Evolutionary conservation across 768 basidiomycete species (phyloP).

Genomic region (Lactifluus echinatus): DNA sequence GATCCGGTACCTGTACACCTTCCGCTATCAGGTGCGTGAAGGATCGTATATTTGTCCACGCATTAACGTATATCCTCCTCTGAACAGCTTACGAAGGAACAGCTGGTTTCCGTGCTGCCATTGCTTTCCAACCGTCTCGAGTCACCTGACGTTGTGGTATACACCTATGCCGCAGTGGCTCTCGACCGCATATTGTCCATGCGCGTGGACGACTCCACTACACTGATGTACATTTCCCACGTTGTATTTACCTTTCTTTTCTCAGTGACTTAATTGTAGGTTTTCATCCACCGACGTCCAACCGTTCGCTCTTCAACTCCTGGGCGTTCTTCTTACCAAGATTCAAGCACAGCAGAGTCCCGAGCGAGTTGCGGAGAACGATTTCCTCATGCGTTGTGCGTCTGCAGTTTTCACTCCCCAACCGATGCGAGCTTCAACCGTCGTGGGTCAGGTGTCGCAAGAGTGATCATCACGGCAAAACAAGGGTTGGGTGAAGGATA

Average conservation of each 20-base stretch:
- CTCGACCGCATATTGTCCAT: slow-evolving; percentile 93
- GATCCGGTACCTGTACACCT: slow-evolving; percentile 89
- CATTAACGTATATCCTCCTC: not conserved
- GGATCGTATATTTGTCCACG: not conserved
- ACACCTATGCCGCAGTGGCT: slow-evolving; percentile 96
- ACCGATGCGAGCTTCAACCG: not conserved
- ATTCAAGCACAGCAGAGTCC: slow-evolving; percentile 74
- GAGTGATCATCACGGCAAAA: slow-evolving; percentile 84
- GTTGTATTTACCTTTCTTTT: not conserved
- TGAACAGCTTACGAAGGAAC: slow-evolving; percentile 78
- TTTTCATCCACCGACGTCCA: slow-evolving; percentile 85
- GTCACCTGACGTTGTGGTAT: slow-evolving; percentile 84
- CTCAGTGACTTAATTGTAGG: slow-evolving; percentile 32
- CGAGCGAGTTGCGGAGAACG: slow-evolving; percentile 94
- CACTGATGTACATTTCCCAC: slow-evolving; percentile 52
- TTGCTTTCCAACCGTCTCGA: slow-evolving; percentile 73
- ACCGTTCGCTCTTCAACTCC: slow-evolving; percentile 66
- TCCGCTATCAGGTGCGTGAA: slow-evolving; percentile 78
- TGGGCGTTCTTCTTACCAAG: slow-evolving; percentile 64
- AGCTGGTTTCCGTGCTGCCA: slow-evolving; percentile 86
- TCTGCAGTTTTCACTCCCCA: slow-evolving; percentile 12
- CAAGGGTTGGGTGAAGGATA: slow-evolving; percentile 65
- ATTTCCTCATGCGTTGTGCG: slow-evolving; percentile 95
- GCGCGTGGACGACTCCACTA: slow-evolving; percentile 50
- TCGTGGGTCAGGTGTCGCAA: slow-evolving; percentile 70